Percentiles rank a stretch among this genome's conserved stretches.
These are phyloP conservation scores for Aspergillus hortae DNA, from an alignment of 2,329 filamentous ascomycete genomes.

Conservation along the genomic window DNA sequence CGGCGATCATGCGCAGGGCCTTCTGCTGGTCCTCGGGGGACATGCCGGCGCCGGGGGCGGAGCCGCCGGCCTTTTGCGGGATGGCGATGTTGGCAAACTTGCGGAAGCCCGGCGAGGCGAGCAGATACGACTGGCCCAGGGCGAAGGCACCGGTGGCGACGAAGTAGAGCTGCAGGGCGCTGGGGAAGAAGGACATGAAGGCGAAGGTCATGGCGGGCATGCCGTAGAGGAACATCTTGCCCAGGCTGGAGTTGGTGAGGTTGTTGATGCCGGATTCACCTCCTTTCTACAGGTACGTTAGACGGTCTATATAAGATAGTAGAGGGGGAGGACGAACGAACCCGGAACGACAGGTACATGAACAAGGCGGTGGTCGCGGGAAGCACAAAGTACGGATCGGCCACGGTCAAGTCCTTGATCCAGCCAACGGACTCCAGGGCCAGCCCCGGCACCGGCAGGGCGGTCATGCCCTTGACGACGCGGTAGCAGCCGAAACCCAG, in stretches of 20 bases:
- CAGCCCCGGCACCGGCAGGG: constrained; percentile 76
- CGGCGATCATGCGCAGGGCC: constrained; percentile 16
- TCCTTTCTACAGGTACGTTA: constrained; percentile 28
- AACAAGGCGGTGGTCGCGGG: constrained; percentile 59
- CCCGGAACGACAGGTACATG: constrained; percentile 58
- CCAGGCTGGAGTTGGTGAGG: constrained; percentile 26
- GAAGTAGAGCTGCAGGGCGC: constrained; percentile 63
- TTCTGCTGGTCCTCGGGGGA: constrained; percentile 4
- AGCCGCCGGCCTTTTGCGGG: constrained; percentile 3
- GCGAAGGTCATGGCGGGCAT: constrained; percentile 53
- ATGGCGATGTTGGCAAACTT: constrained; percentile 23
- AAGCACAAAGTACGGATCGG: constrained; percentile 75
- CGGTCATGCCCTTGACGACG: constrained; percentile 68
- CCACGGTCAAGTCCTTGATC: constrained; percentile 71
- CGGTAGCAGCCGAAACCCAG: constrained; percentile 80
- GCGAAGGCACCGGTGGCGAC: constrained; percentile 38
- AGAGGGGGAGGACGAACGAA: constrained; percentile 31
- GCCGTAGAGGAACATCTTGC: constrained; percentile 35
- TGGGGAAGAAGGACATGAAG: constrained; percentile 55
- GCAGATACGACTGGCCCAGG: constrained; percentile 43
- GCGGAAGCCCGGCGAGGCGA: constrained; percentile 37
- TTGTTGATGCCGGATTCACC: constrained; percentile 35
- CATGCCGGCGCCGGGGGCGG: neutral
- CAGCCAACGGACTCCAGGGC: constrained; percentile 69
- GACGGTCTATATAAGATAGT: neutral